Conservation (phyloP, 345 rosid genomes). For the Microcos paniculata region DNA sequence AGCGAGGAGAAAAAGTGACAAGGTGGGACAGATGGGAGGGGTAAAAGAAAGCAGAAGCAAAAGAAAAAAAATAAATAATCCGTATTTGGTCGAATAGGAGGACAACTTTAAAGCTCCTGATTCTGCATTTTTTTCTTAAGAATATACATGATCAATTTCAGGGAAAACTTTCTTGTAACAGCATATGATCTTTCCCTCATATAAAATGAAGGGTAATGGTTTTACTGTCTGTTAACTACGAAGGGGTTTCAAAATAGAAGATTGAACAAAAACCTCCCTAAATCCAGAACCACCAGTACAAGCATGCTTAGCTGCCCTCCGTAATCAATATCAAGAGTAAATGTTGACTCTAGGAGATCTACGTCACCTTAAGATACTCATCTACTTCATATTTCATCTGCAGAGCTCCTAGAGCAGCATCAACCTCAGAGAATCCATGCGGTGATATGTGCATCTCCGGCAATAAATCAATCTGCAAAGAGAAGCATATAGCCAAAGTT, state of each 20-base stretch:
- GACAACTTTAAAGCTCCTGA: too few relatives aligned
- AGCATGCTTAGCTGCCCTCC: too few relatives aligned
- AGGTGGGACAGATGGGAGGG: too few relatives aligned
- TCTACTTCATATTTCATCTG: conserved; percentile 45
- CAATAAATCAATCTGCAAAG: not conserved
- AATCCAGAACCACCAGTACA: too few relatives aligned
- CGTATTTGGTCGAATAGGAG: too few relatives aligned
- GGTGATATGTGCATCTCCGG: not conserved
- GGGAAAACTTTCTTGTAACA: not conserved
- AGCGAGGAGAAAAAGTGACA: too few relatives aligned
- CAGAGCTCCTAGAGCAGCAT: conserved; percentile 32
- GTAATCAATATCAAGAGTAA: too few relatives aligned
- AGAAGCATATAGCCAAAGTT: not conserved
- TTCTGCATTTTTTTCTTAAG: too few relatives aligned
- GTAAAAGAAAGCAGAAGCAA: not conserved
- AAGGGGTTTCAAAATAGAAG: not conserved
- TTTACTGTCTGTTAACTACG: not conserved
- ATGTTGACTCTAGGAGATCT: too few relatives aligned
- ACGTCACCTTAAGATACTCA: conserved; percentile 41
- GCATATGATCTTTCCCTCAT: not conserved
- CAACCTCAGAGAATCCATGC: conserved; percentile 18
- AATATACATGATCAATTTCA: too few relatives aligned
- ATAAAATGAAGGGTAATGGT: not conserved
- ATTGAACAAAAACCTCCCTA: not conserved
- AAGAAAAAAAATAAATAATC: not conserved